Percentiles rank a stretch among this genome's conserved stretches.
Evolutionary conservation across 805 yeast species (phyloP).

Genomic region (Zygoascus flipseniorum): DNA sequence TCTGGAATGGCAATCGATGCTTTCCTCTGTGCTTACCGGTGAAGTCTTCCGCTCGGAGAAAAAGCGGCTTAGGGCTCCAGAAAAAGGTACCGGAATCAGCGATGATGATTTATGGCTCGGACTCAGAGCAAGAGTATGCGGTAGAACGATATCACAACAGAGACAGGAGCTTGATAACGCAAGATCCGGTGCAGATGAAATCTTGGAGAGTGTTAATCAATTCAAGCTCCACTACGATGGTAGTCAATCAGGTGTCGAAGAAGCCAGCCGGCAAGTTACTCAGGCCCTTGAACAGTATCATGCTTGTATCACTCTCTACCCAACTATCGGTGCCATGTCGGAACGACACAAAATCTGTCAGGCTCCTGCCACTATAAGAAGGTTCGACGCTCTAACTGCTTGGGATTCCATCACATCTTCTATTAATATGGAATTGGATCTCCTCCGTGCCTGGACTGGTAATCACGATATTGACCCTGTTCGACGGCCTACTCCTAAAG

Average conservation of each 20-base stretch:
- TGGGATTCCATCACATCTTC: constrained; percentile 75
- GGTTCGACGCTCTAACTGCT: constrained; percentile 70
- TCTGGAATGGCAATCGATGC: constrained; percentile 93
- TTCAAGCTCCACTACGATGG: constrained; percentile 38
- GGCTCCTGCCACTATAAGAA: constrained; percentile 50
- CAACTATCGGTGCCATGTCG: constrained; percentile 67
- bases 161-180: constrained; percentile 56
- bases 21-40: constrained; percentile 83
- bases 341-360: constrained; percentile 67
- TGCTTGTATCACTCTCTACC: constrained; percentile 68
- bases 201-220: constrained; percentile 58
- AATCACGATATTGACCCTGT: constrained; percentile 67
- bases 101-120: constrained; percentile 80
- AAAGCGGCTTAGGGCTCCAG: constrained; percentile 36
- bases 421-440: constrained; percentile 50
- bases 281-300: constrained; percentile 53
- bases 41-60: constrained; percentile 91
- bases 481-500: constrained; percentile 22
- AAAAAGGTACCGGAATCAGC: constrained; percentile 34
- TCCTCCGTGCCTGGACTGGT: constrained; percentile 74
- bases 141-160: constrained; percentile 76
- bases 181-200: constrained; percentile 62
- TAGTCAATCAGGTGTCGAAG: constrained; percentile 20
- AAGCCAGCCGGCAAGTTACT: constrained; percentile 45
- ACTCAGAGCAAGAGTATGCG: constrained; percentile 69